Percentiles rank a stretch among this genome's conserved stretches.
Conservation (phyloP, 176 grass and related monocot genomes). For the Raddia guianensis region DNA sequence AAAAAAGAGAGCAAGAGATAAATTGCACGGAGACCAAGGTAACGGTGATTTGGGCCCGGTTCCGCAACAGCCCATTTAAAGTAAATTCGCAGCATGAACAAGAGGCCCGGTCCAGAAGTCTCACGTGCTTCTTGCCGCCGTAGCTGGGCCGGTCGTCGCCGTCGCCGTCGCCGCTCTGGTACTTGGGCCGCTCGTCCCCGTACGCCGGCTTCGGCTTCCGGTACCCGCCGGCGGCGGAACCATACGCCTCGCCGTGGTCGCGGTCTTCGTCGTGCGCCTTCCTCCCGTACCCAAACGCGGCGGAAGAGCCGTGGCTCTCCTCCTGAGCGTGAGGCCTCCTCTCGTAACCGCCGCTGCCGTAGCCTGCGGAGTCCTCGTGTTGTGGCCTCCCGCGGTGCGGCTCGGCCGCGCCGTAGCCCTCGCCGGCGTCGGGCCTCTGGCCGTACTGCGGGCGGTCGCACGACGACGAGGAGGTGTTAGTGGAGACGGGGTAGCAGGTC, state of each 20-base stretch:
- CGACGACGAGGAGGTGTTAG: conserved; percentile 42
- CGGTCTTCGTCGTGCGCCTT: conserved; percentile 43
- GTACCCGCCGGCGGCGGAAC: conserved; percentile 32
- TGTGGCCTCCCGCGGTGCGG: conserved; percentile 15
- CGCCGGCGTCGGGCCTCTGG: conserved; percentile 32
- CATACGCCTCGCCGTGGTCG: conserved; percentile 30
- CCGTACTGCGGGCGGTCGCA: conserved; percentile 49
- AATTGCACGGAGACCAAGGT: neutral
- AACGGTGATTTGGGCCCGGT: neutral
- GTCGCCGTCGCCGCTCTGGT: neutral
- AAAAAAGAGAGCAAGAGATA: neutral
- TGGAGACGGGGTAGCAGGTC: conserved; percentile 73
- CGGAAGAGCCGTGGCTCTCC: conserved; percentile 42
- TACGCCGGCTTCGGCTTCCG: conserved; percentile 50
- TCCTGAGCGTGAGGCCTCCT: conserved; percentile 39
- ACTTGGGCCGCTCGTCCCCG: conserved; percentile 25
- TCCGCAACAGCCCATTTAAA: neutral
- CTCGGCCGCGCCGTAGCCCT: conserved; percentile 18
- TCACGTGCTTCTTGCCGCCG: conserved; percentile 66
- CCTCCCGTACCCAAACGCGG: conserved; percentile 51
- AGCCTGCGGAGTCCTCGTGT: conserved; percentile 35
- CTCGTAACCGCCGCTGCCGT: conserved; percentile 25
- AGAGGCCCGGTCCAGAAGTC: neutral
- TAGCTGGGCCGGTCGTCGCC: conserved; percentile 41
- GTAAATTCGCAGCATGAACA: too few relatives aligned